These are phyloP conservation scores for Vigna reflexopilosa DNA, from an alignment of 306 rosid genomes.

Conservation along the genomic window DNA sequence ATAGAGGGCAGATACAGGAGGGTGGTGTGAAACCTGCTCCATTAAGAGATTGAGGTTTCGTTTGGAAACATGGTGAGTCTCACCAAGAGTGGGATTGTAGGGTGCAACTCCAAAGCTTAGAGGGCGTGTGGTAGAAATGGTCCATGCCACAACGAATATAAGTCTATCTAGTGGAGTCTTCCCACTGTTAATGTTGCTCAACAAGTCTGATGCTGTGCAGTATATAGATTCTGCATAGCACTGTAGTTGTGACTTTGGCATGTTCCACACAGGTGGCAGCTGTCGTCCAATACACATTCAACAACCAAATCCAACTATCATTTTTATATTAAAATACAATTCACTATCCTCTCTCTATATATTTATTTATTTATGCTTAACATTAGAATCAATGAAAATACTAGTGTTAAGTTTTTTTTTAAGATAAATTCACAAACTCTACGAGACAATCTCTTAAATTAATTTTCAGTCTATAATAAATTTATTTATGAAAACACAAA, in stretches of 20 bases:
- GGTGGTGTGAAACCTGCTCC: constrained; percentile 88
- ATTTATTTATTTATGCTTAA: too few relatives aligned
- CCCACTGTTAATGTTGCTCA: constrained; percentile 56
- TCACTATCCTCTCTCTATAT: too few relatives aligned
- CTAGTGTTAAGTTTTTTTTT: too few relatives aligned
- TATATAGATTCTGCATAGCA: constrained; percentile 69
- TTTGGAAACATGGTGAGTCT: constrained; percentile 79
- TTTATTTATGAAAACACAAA: too few relatives aligned
- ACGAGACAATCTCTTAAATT: too few relatives aligned
- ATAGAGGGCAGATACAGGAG: constrained; percentile 80
- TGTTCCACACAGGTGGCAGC: constrained; percentile 74
- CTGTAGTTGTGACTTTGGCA: constrained; percentile 87
- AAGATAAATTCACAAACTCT: too few relatives aligned
- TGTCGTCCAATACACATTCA: constrained; percentile 28
- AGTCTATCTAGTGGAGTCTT: constrained; percentile 63
- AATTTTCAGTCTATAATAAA: too few relatives aligned
- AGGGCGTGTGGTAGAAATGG: constrained; percentile 70
- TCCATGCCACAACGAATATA: constrained; percentile 65
- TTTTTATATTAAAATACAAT: too few relatives aligned
- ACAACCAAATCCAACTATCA: background rate
- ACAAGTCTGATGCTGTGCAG: constrained; percentile 53
- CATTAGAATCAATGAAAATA: too few relatives aligned
- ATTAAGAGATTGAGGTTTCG: constrained; percentile 63
- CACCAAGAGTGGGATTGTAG: constrained; percentile 80
- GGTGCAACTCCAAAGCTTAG: constrained; percentile 64